Evolutionary conservation across 2,329 filamentous ascomycete species (phyloP).

Genomic region (Ophiostoma fasciatum): DNA sequence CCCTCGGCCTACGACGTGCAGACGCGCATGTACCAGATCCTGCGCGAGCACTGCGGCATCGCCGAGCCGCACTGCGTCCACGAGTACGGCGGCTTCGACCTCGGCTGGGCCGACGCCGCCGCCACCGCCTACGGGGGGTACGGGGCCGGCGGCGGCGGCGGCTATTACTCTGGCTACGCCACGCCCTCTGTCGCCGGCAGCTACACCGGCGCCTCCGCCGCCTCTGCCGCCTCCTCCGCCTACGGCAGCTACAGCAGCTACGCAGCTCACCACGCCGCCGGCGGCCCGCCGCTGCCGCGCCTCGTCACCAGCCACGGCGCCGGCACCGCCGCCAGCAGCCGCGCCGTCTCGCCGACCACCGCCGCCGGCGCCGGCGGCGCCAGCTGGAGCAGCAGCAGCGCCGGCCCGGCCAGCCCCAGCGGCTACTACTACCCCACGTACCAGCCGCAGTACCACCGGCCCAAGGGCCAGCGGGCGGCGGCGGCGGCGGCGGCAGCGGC

Average conservation of each 20-base stretch:
- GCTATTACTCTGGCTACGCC: background rate
- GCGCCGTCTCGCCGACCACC: background rate
- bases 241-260: background rate
- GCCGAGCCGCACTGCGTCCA: conserved; percentile 40
- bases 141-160: background rate
- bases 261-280: no score
- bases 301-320: background rate
- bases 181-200: background rate
- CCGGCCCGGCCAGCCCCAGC: background rate
- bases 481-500: background rate
- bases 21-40: conserved; percentile 34
- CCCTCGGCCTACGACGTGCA: conserved; percentile 38
- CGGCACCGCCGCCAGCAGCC: background rate
- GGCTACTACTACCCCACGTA: background rate
- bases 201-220: no score
- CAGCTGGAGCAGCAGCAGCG: conserved; percentile 4
- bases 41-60: conserved; percentile 32
- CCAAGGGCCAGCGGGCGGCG: no score
- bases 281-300: background rate
- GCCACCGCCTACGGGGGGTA: conserved; percentile 1
- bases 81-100: conserved; percentile 22
- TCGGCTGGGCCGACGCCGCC: conserved; percentile 3
- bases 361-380: background rate
- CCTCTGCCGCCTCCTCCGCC: background rate
- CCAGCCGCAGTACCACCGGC: no score